phyloP scores from a whole-genome alignment of 2,329 filamentous ascomycete genomes.

The Simplicillium sp. region DNA sequence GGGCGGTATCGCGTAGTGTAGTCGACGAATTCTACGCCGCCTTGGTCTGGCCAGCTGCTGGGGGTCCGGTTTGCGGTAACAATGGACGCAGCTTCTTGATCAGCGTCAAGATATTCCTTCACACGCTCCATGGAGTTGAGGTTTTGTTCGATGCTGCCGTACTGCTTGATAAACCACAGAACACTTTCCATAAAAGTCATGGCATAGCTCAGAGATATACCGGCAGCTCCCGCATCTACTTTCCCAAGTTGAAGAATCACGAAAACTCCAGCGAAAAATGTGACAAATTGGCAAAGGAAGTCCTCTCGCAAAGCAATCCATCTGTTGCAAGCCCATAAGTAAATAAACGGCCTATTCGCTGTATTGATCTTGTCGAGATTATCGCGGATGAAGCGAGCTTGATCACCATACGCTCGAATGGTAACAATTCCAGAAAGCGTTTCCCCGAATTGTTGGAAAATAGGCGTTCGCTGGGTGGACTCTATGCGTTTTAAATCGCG shows the following conservation, averaged over 20 bases:
- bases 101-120: slow-evolving; percentile 93
- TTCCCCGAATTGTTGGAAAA: slow-evolving; percentile 98
- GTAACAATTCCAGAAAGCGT: slow-evolving; percentile 91
- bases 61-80: slow-evolving; percentile 71
- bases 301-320: slow-evolving; percentile 94
- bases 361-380: slow-evolving; percentile 83
- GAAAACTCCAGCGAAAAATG: slow-evolving; percentile 89
- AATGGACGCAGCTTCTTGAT: slow-evolving; percentile 77
- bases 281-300: slow-evolving; percentile 78
- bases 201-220: slow-evolving; percentile 92
- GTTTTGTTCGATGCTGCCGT: slow-evolving; percentile 94
- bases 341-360: slow-evolving; percentile 89
- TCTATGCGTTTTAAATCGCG: slow-evolving; percentile 91
- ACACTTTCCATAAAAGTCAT: slow-evolving; percentile 97
- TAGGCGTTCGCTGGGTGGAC: slow-evolving; percentile 83
- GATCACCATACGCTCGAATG: slow-evolving; percentile 91
- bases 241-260: slow-evolving; percentile 74
- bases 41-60: slow-evolving; percentile 74
- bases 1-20: slow-evolving; percentile 85
- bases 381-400: slow-evolving; percentile 85
- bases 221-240: slow-evolving; percentile 84
- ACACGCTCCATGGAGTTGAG: slow-evolving; percentile 99
- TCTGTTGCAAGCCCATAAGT: slow-evolving; percentile 90
- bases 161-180: slow-evolving; percentile 88
- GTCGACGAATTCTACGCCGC: slow-evolving; percentile 75